Percentiles rank a stretch among this genome's conserved stretches.
These are phyloP conservation scores for Exserohilum turcica DNA, from an alignment of 2,329 filamentous ascomycete species.

Conservation along the genomic window DNA sequence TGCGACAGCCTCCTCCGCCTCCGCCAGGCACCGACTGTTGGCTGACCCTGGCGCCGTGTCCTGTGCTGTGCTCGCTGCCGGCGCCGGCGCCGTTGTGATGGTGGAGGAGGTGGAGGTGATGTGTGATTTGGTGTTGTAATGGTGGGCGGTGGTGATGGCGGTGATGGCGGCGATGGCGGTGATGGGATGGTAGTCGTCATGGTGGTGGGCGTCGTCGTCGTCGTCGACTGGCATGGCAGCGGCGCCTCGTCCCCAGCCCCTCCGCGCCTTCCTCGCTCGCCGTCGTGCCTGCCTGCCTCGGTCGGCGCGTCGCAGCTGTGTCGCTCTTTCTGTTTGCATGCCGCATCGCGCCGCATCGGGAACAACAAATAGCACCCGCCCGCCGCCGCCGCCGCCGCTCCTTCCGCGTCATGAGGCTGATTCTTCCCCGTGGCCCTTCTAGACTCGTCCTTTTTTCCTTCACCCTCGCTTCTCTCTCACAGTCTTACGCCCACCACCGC, in stretches of 20 bases:
- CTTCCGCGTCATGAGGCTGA: conserved; percentile 15
- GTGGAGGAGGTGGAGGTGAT: no score
- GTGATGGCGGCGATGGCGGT: no score
- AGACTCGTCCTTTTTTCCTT: background rate
- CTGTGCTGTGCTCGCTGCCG: conserved; percentile 6
- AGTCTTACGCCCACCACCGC: background rate
- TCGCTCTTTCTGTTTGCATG: conserved; percentile 23
- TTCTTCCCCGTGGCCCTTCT: background rate
- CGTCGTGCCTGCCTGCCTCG: conserved; percentile 25
- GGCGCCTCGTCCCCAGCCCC: background rate
- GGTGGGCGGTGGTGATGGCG: no score
- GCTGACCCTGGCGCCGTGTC: conserved; percentile 28
- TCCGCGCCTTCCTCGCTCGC: background rate
- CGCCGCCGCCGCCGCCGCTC: conserved; percentile 1
- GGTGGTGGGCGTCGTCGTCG: no score
- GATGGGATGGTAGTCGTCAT: no score
- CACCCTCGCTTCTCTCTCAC: background rate
- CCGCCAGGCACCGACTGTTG: conserved; percentile 32
- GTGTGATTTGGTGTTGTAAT: no score
- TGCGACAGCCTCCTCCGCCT: conserved; percentile 12
- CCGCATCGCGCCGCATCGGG: conserved; percentile 20
- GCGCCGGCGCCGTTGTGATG: background rate
- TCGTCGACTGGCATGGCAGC: no score
- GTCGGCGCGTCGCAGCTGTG: conserved; percentile 3
- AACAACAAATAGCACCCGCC: conserved; percentile 21